Evolutionary conservation across 2,329 filamentous ascomycete genomes (phyloP).

Genomic region (Tolypocladium pustulatum): DNA sequence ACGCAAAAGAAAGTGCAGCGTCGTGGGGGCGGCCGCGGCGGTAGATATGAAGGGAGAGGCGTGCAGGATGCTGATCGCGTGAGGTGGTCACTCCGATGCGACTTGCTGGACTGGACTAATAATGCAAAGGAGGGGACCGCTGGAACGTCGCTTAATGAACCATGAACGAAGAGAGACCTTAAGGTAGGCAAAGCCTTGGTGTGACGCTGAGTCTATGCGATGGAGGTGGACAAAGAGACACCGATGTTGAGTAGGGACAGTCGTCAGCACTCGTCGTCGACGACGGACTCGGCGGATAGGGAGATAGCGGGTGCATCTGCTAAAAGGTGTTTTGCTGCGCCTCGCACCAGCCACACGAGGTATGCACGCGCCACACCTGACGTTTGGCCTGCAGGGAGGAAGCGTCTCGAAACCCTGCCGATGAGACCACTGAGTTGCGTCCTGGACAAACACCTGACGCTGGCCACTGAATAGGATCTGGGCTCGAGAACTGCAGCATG

Average conservation of each 20-base stretch:
- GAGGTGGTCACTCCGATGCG: conserved; percentile 4
- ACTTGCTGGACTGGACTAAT: background rate
- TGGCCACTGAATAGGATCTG: background rate
- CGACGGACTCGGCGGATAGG: background rate
- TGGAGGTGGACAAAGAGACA: background rate
- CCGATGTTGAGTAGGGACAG: background rate
- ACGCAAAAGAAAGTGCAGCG: background rate
- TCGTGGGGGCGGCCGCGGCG: background rate
- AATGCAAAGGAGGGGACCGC: background rate
- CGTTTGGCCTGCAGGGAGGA: background rate
- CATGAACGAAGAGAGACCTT: background rate
- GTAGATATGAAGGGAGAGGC: background rate
- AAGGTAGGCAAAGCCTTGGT: background rate
- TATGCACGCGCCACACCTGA: background rate
- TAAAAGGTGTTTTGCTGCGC: background rate
- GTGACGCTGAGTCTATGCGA: background rate
- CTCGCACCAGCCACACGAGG: background rate
- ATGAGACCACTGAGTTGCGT: background rate
- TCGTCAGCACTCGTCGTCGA: background rate
- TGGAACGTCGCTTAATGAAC: background rate
- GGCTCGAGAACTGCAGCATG: conserved; percentile 15
- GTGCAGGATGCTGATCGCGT: conserved; percentile 10
- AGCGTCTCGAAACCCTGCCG: background rate
- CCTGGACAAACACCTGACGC: background rate
- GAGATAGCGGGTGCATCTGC: background rate